phyloP scores from a whole-genome alignment of 2,329 filamentous ascomycete genomes.

The Apiospora sp. region DNA sequence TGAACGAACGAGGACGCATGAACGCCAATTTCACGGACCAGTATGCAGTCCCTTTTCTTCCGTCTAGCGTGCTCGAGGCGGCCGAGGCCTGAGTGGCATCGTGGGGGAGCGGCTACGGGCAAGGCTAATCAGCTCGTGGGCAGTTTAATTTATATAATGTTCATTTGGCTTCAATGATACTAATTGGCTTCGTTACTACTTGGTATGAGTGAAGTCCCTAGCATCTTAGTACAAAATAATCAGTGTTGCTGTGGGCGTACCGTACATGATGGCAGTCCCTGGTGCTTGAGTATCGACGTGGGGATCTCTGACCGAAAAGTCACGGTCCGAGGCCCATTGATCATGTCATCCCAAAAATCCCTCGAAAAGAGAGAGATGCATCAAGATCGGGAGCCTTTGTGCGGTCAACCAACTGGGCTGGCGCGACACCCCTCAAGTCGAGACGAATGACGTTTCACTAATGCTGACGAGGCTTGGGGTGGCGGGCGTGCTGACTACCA shows the following conservation, averaged over 20 bases:
- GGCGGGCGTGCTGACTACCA: not conserved
- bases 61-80: not conserved
- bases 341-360: not conserved
- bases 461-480: not conserved
- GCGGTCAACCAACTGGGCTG: constrained; percentile 11
- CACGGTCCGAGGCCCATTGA: not conserved
- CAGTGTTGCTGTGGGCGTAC: too few species aligned
- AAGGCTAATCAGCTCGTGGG: not conserved
- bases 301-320: not conserved
- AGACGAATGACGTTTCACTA: constrained; percentile 15
- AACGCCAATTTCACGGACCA: constrained; percentile 14
- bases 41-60: not conserved
- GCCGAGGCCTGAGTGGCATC: constrained; percentile 8
- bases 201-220: too few species aligned
- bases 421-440: constrained; percentile 8
- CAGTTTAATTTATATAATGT: not conserved
- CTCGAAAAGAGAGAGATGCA: not conserved
- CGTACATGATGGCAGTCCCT: not conserved
- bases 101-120: not conserved
- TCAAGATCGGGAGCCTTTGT: not conserved
- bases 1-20: not conserved
- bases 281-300: not conserved
- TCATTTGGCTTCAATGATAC: too few species aligned
- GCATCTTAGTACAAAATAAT: too few species aligned
- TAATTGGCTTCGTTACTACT: too few species aligned